These are phyloP conservation scores for Pulveroboletus sp. DNA, from an alignment of 768 basidiomycete genomes.

Conservation along the genomic window DNA sequence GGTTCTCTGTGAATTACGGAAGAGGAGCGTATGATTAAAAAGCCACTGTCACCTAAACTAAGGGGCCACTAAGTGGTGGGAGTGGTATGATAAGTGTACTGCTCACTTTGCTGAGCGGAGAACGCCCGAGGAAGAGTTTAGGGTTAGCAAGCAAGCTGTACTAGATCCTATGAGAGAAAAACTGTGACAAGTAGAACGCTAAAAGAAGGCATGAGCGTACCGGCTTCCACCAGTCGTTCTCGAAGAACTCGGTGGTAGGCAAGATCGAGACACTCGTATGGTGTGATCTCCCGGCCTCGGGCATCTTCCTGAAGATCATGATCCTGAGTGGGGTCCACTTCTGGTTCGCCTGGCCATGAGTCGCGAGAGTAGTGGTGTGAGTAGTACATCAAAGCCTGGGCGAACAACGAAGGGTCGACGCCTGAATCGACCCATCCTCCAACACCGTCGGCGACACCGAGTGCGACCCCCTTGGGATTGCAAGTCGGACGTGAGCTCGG, in stretches of 20 bases:
- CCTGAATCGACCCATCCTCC: conserved; percentile 88
- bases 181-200: neutral
- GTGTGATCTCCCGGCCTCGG: conserved; percentile 68
- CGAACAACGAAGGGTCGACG: conserved; percentile 86
- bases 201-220: conserved; percentile 33
- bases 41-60: conserved; percentile 81
- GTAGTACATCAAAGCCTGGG: conserved; percentile 89
- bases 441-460: conserved; percentile 91
- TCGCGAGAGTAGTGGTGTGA: conserved; percentile 67
- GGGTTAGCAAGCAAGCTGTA: conserved; percentile 72
- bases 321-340: conserved; percentile 73
- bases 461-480: conserved; percentile 58
- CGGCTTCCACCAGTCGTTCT: conserved; percentile 58
- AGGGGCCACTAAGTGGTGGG: conserved; percentile 4
- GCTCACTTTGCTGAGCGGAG: conserved; percentile 77
- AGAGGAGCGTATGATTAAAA: conserved; percentile 66
- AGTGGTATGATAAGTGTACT: neutral
- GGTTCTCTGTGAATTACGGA: conserved; percentile 51
- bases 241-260: conserved; percentile 70
- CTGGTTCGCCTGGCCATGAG: conserved; percentile 83
- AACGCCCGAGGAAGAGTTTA: conserved; percentile 73
- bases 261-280: conserved; percentile 66
- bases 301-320: conserved; percentile 63
- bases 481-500: conserved; percentile 23
- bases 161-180: conserved; percentile 60